A percentile compares a stretch with the other conserved stretches of the same genome.
Conservation (phyloP, 352 stramenopile genomes). For the Phytophthora fragariaefolia region DNA sequence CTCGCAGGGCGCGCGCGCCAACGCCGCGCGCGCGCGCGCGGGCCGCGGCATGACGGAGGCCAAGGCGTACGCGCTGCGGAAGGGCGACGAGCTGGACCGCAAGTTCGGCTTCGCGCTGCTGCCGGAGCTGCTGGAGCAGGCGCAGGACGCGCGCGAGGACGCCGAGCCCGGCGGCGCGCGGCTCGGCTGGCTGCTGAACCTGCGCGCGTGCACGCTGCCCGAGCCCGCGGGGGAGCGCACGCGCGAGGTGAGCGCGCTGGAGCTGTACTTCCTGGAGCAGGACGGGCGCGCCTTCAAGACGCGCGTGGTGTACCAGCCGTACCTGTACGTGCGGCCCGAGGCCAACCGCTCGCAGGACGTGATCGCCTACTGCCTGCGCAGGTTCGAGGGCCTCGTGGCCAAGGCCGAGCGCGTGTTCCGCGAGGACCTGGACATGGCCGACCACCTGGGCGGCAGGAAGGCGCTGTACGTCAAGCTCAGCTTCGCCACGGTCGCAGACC, state of each 20-base stretch:
- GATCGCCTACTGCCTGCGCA: conserved; percentile 78
- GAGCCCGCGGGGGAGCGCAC: conserved; percentile 68
- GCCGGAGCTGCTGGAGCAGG: conserved; percentile 59
- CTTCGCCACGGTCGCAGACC: conserved; percentile 83
- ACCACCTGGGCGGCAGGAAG: conserved; percentile 90
- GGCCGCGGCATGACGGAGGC: conserved; percentile 64
- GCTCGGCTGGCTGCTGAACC: conserved; percentile 80
- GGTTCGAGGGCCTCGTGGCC: conserved; percentile 89
- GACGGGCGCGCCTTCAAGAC: conserved; percentile 96
- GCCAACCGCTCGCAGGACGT: conserved; percentile 72
- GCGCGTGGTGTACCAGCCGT: conserved; percentile 95
- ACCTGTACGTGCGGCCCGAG: conserved; percentile 95
- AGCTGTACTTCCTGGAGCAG: conserved; percentile 96
- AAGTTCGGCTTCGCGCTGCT: conserved; percentile 77
- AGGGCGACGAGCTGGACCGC: conserved; percentile 73
- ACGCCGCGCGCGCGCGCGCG: conserved; percentile 43
- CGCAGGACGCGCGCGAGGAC: conserved; percentile 43
- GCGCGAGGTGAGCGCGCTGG: conserved; percentile 89
- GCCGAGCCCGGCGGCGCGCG: conserved; percentile 25
- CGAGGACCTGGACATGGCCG: conserved; percentile 93
- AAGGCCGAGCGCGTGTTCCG: conserved; percentile 76
- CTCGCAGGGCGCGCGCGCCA: conserved; percentile 77
- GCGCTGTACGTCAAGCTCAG: conserved; percentile 91
- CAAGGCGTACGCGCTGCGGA: conserved; percentile 63
- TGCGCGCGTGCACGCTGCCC: conserved; percentile 62